These are phyloP conservation scores for Wallemia mellicola DNA, from an alignment of 1,284 basidiomycete genomes.

Conservation along the genomic window DNA sequence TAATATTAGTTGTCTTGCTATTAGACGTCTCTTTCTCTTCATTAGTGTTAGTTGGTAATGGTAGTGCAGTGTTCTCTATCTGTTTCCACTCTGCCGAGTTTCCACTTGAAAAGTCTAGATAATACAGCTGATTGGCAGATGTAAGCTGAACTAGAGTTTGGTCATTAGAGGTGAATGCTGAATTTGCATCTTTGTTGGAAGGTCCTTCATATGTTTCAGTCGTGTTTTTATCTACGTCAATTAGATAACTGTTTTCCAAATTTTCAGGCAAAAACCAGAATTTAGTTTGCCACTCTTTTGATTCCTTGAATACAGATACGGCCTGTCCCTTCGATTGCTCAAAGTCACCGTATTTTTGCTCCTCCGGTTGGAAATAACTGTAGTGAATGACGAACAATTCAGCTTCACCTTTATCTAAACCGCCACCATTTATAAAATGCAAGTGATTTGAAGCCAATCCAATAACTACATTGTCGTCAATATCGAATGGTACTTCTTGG, in stretches of 20 bases:
- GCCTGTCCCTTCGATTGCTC: neutral
- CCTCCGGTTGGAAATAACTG: conserved; percentile 44
- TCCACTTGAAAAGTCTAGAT: conserved; percentile 15
- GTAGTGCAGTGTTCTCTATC: neutral
- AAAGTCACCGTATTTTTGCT: conserved; percentile 19
- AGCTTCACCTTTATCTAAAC: conserved; percentile 30
- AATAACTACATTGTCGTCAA: conserved; percentile 11
- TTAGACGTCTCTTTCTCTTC: neutral
- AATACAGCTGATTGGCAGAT: conserved; percentile 32
- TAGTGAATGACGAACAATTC: conserved; percentile 69
- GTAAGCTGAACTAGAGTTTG: conserved; percentile 43
- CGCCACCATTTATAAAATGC: conserved; percentile 42
- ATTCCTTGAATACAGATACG: neutral
- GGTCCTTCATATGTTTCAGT: conserved; percentile 42
- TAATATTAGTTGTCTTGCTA: too few relatives aligned
- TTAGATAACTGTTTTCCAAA: neutral
- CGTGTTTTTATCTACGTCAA: conserved; percentile 24
- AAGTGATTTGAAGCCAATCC: conserved; percentile 16
- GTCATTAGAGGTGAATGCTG: conserved; percentile 40
- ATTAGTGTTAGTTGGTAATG: neutral
- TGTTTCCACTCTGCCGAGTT: neutral
- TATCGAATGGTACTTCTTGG: conserved; percentile 24
- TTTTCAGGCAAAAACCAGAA: neutral
- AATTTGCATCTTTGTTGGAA: conserved; percentile 28
- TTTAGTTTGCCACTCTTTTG: neutral